A percentile compares a stretch with the other conserved stretches of the same genome.
Conservation (phyloP, 306 rosid genomes). For the Carpinus fangiana region DNA sequence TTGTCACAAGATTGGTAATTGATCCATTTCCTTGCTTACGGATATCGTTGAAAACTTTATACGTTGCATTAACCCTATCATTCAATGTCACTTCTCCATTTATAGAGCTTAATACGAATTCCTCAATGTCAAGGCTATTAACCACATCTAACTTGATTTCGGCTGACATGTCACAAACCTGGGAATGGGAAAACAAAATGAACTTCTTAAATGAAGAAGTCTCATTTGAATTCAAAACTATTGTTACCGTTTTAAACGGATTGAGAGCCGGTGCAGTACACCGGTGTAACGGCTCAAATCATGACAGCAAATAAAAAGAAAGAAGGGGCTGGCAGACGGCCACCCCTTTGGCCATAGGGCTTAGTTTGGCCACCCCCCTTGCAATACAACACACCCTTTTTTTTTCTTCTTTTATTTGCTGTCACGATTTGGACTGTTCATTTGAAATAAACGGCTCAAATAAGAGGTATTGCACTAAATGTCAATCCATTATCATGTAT, state of each 20-base stretch:
- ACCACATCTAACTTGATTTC: slow-evolving; percentile 53
- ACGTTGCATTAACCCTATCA: slow-evolving; percentile 29
- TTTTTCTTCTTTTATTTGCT: too few relatives aligned
- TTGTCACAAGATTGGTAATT: slow-evolving; percentile 33
- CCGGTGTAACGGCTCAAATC: too few relatives aligned
- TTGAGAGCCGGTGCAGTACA: too few relatives aligned
- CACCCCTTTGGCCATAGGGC: too few relatives aligned
- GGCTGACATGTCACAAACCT: slow-evolving; percentile 56
- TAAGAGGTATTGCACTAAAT: neutral
- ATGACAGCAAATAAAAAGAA: too few relatives aligned
- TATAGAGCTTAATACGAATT: slow-evolving; percentile 33
- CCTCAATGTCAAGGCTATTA: slow-evolving; percentile 45
- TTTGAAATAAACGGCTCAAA: too few relatives aligned
- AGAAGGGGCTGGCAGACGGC: neutral
- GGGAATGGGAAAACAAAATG: slow-evolving; percentile 15
- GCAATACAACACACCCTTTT: too few relatives aligned
- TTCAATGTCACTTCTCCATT: slow-evolving; percentile 25
- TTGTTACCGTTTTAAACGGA: too few relatives aligned
- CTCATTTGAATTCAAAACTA: too few relatives aligned
- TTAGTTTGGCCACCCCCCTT: too few relatives aligned
- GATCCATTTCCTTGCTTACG: slow-evolving; percentile 41
- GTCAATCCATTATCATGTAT: too few relatives aligned
- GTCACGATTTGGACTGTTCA: too few relatives aligned
- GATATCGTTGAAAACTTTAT: slow-evolving; percentile 33
- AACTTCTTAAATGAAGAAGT: neutral